phyloP scores from a whole-genome alignment of 2,329 filamentous ascomycete genomes.

The Fusarium buxicola region DNA sequence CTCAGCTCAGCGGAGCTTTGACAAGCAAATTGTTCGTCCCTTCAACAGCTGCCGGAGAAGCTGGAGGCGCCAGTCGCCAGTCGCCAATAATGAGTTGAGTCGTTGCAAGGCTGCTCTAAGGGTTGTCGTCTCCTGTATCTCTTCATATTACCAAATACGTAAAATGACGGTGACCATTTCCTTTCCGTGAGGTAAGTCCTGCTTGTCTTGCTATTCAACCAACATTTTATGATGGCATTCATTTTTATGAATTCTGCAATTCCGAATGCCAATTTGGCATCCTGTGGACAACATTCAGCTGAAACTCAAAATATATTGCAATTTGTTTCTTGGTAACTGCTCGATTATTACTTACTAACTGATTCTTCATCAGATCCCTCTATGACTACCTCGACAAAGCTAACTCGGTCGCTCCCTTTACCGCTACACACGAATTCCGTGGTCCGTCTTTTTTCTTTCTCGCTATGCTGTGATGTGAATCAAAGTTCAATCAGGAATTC shows the following conservation, averaged over 20 bases:
- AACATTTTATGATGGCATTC: constrained; percentile 51
- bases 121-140: constrained; percentile 1
- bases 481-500: constrained; percentile 29
- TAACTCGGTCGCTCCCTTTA: no score
- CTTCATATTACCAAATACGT: background rate
- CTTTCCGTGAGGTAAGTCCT: constrained; percentile 26
- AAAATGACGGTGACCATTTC: constrained; percentile 3
- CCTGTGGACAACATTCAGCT: constrained; percentile 51
- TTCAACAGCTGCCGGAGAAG: background rate
- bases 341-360: constrained; percentile 23
- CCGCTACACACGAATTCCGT: no score
- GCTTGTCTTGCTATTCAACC: constrained; percentile 1
- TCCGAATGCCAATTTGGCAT: constrained; percentile 52
- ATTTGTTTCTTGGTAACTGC: constrained; percentile 2
- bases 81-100: background rate
- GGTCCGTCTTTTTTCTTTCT: background rate
- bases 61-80: background rate
- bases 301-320: constrained; percentile 21
- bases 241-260: constrained; percentile 63
- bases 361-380: constrained; percentile 19
- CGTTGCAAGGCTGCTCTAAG: background rate
- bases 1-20: background rate
- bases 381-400: background rate
- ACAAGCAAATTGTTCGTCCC: background rate
- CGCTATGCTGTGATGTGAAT: background rate